Base-by-base conservation (phyloP, 2,329 filamentous ascomycete genomes). In the Beauveria rudraprayagi region DNA sequence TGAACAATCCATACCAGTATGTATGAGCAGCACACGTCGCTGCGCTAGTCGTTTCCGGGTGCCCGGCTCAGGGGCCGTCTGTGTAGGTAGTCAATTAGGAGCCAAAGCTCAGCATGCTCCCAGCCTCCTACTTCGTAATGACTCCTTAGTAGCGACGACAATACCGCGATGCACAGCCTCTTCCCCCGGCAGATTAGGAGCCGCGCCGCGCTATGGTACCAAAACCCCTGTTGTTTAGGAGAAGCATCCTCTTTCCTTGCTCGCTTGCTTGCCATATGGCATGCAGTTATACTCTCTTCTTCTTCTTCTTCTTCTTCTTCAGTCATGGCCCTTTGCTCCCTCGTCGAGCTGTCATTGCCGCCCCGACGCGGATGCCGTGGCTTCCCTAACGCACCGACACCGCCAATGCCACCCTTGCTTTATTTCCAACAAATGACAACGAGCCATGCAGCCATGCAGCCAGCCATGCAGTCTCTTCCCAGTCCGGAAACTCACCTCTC, bases 11-110 rank as follows among this genome's bases (percentile, higher is more conserved):
- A 24, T 52, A 26, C 24, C 24, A 26, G 24, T 3, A 6, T 47
- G 11, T 28, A 43, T 17, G 19, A 16, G 22, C 17, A 34, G 16
- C 48, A 19, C 26, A 51, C 28, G n/a, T 41, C 30, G 22, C 19
- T 41, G 50, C 47, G 24, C 47, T 50, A 44, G 19, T 52, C 56
- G n/a, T 59, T 51, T 59, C 47, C 56, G 47, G 56, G n/a, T 19
- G 43, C 47, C 56, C 37, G 34, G 47, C 22, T 51, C 56, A 59
- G 56, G 56, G 56, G 56, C 47, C 44, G 30, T 19, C 10, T 37
- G 8, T 24, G 16, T 37, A 22, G 16, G 14, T n/a, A 34, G 22
- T 59, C 56, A 59, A 59, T 59, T 22, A 14, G 34, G 43, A 43
- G 56, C 56, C 46, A 24, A 43, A 30, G 30, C 47, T 52, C 34